phyloP scores from a whole-genome alignment of 2,329 filamentous ascomycete species.

The Biscogniauxia marginata region DNA sequence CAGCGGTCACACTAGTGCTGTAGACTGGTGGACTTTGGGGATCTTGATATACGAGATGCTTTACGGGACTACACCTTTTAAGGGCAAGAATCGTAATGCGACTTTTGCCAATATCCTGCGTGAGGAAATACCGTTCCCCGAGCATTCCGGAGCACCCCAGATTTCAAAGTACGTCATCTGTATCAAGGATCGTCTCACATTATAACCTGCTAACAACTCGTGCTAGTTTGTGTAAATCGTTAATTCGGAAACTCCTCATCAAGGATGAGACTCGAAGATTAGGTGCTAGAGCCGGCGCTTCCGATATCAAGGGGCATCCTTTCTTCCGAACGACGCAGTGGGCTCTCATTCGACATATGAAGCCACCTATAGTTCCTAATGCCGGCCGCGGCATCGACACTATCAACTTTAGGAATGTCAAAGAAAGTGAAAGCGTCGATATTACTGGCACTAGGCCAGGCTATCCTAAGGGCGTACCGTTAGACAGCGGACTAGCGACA shows the following conservation, averaged over 20 bases:
- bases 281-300: slow-evolving; percentile 90
- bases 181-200: neutral
- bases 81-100: slow-evolving; percentile 97
- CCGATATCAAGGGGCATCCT: slow-evolving; percentile 91
- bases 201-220: slow-evolving; percentile 6
- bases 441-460: slow-evolving; percentile 60
- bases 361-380: slow-evolving; percentile 93
- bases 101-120: slow-evolving; percentile 97
- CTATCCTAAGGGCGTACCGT: slow-evolving; percentile 72
- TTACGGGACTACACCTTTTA: slow-evolving; percentile 97
- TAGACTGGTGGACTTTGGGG: slow-evolving; percentile 98
- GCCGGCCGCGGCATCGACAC: slow-evolving; percentile 90
- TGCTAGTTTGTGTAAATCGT: slow-evolving; percentile 83
- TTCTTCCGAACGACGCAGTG: slow-evolving; percentile 97
- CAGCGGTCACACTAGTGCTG: slow-evolving; percentile 94
- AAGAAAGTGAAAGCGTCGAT: slow-evolving; percentile 94
- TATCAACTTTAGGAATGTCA: slow-evolving; percentile 95
- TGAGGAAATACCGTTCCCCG: slow-evolving; percentile 94
- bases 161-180: slow-evolving; percentile 77
- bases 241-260: slow-evolving; percentile 95
- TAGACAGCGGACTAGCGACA: slow-evolving; percentile 82
- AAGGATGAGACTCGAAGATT: slow-evolving; percentile 95
- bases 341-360: slow-evolving; percentile 96
- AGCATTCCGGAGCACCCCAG: slow-evolving; percentile 77
- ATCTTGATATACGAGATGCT: slow-evolving; percentile 99